Percentiles rank a stretch among this genome's conserved stretches.
Conservation (phyloP, 306 rosid species). For the Fagus crenata region DNA sequence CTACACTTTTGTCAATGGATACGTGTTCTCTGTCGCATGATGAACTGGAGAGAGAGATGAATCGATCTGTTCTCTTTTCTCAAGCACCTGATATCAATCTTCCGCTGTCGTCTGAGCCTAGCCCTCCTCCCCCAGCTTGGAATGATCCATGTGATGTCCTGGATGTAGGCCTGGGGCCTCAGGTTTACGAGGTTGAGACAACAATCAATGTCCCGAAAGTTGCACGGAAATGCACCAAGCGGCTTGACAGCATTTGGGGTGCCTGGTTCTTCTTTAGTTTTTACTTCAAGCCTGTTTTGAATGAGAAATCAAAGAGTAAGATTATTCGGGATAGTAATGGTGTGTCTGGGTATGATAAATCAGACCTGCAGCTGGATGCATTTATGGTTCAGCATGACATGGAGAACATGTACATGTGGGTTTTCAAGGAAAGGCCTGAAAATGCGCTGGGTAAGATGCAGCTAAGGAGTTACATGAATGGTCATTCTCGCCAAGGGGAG, state of each 20-base stretch:
- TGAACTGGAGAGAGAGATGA: conserved; percentile 59
- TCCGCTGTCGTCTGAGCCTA: conserved; percentile 52
- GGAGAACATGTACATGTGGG: conserved; percentile 78
- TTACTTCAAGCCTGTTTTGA: conserved; percentile 60
- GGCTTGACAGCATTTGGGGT: conserved; percentile 61
- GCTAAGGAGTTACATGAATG: conserved; percentile 68
- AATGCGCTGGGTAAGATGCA: conserved; percentile 69
- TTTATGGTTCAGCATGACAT: conserved; percentile 69
- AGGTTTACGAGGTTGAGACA: conserved; percentile 49
- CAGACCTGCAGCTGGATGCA: conserved; percentile 63
- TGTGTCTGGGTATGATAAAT: conserved; percentile 48
- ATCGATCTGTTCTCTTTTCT: conserved; percentile 41
- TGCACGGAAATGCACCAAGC: conserved; percentile 51
- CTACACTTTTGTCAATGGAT: conserved; percentile 62
- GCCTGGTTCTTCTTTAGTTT: conserved; percentile 66
- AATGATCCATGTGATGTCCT: conserved; percentile 49
- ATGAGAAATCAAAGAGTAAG: conserved; percentile 52
- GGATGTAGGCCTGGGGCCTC: conserved; percentile 53
- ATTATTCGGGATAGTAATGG: conserved; percentile 44
- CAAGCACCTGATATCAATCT: conserved; percentile 65
- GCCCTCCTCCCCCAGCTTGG: conserved; percentile 59
- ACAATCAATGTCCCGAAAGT: conserved; percentile 46
- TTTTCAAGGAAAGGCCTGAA: conserved; percentile 67
- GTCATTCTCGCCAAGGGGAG: conserved; percentile 70
- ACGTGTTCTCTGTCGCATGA: conserved; percentile 53